Evolutionary conservation across 805 yeast genomes (phyloP), one percentile per base, ranked within the genome.

Genomic region (Wickerhamomyces hampshirensis): DNA sequence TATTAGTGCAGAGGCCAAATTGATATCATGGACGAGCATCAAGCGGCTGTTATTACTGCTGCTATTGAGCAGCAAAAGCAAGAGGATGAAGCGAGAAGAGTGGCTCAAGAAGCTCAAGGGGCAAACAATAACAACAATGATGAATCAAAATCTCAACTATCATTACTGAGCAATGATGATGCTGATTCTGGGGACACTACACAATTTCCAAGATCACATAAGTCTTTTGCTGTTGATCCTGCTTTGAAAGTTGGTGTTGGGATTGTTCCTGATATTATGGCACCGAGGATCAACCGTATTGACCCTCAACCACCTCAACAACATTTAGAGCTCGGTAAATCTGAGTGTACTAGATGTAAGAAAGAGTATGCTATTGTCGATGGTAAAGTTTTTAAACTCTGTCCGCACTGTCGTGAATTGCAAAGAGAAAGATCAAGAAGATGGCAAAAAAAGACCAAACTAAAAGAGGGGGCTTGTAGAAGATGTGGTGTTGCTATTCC

Each of bases 91-190:
- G 38, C 35, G 19, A 36, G 33, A 26, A 29, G 31, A 14, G 31
- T 33, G 6, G 40, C 42, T 18, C 33, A 23, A 89, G 89, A 53
- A 79, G 87, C 11, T 86, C 88, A 40, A 83, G 80, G 23, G 87
- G 81, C 66, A 80, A 89, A 62, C 40, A 38, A 26, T 24, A 15
- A 19, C 34, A 23, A 19, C 23, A 23, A 30, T 23, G 18, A 23
- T n/a, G 12, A 26, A 21, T 26, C 12, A 12, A 13, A 8, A 5
- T 23, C 16, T 21, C 6, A 26, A 18, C 31, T 21, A 19, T 11
- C 13, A 12, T 5, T 18, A 19, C 10, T 12, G 12, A 19, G 6
- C 26, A n/a, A 31, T 17, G 12, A 29, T 18, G 28, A 21, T 4
- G 8, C 15, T 19, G 30, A 23, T 15, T 4, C 15, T 5, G 17